Base-by-base conservation (phyloP, 345 rosid species). In the Microthlaspi erraticum region DNA sequence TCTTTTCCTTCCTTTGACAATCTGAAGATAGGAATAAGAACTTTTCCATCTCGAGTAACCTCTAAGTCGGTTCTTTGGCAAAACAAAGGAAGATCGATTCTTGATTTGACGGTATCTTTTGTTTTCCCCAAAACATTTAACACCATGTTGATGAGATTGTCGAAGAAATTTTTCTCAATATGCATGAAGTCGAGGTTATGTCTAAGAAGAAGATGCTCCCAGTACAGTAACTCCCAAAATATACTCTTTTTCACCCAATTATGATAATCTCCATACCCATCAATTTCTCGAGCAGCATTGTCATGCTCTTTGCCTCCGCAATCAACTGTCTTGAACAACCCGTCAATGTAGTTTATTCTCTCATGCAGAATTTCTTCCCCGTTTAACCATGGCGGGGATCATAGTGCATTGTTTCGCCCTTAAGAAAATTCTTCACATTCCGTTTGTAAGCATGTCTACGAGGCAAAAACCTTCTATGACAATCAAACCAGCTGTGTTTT, bases 401-500 rank as follows among this genome's bases (percentile, higher is more conserved):
- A 37, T 37, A 32, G 0, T 18, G 32, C 2, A 17, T 57, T 19
- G 1, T 17, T 10, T 18, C 36, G 1, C 14, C 41, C 8, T 33
- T 33, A 32, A 2, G 4, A 2, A 57, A 57, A 2, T 10, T 10
- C 1, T 10, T 17, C 9, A 34, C 16, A 57, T 57, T 57, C 5
- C 2, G n/a, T 8, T 14, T 10, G 4, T 58, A 58, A 10, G 17
- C 16, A 58, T 58, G 63, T 0, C 11, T 8, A 10, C 5, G 8
- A 8, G 8, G 38, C 19, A 55, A 16, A 37, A 37, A 58, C 8
- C 10, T 18, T 37, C 23, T 4, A 12, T 61, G 52, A 6, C 38
- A 61, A 5, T 61, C 52, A n/a, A 61, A 61, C 66, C 52, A 41
- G 26, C 31, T 13, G 3, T 20, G 26, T 43, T 61, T 61, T 41